These are phyloP conservation scores for Polytolypa hystricis DNA, from an alignment of 2,329 filamentous ascomycete genomes.

Conservation along the genomic window DNA sequence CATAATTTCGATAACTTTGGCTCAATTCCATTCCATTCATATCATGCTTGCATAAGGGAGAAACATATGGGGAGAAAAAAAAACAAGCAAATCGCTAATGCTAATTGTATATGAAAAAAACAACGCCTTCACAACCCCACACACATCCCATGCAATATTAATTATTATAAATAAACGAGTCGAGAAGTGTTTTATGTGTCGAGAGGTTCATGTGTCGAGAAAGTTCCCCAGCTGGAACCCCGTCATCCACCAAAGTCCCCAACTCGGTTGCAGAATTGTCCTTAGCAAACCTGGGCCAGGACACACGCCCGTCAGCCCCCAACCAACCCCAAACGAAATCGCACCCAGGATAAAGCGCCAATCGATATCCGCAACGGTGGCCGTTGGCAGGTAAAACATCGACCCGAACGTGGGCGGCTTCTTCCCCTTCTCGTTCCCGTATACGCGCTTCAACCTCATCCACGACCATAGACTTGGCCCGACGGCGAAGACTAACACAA, in stretches of 20 bases:
- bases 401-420: conserved; percentile 32
- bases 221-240: conserved; percentile 37
- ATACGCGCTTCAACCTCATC: conserved; percentile 20
- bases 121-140: too few species aligned
- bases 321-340: conserved; percentile 39
- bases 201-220: conserved; percentile 19
- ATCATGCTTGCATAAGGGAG: too few species aligned
- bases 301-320: conserved; percentile 42
- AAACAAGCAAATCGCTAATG: too few species aligned
- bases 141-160: too few species aligned
- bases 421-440: conserved; percentile 14
- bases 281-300: conserved; percentile 42
- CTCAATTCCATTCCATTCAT: too few species aligned
- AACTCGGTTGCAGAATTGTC: conserved; percentile 35
- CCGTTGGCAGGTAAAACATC: conserved; percentile 34
- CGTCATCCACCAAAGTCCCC: conserved; percentile 37
- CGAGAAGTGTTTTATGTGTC: too few species aligned
- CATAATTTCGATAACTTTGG: too few species aligned
- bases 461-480: conserved; percentile 34
- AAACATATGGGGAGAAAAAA: too few species aligned
- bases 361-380: conserved; percentile 38
- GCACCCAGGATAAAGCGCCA: conserved; percentile 39
- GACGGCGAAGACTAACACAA: conserved; percentile 41
- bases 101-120: too few species aligned
- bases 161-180: too few species aligned